These are phyloP conservation scores for Aspergillus fumigatiaffinis DNA, from an alignment of 2,329 filamentous ascomycete species.

Conservation along the genomic window DNA sequence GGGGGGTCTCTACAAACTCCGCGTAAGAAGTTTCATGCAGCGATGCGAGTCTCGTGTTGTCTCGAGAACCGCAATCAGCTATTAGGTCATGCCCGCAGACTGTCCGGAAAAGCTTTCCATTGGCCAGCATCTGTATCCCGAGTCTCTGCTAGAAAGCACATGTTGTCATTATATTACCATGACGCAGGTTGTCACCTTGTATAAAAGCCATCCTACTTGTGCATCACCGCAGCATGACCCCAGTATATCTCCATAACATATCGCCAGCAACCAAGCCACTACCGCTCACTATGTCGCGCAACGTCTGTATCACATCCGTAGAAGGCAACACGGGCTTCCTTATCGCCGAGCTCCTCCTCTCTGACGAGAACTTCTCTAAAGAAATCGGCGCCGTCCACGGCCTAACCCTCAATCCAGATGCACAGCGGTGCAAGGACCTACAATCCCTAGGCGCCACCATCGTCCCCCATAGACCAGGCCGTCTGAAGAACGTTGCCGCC, in stretches of 20 bases:
- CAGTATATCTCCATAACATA: neutral
- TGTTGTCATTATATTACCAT: neutral
- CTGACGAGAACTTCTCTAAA: constrained; percentile 39
- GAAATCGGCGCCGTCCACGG: constrained; percentile 42
- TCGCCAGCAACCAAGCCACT: neutral
- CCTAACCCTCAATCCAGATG: constrained; percentile 39
- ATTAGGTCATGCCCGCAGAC: neutral
- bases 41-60: neutral
- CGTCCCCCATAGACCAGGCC: constrained; percentile 41
- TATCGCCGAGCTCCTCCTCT: constrained; percentile 49
- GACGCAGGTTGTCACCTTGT: neutral
- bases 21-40: neutral
- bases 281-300: constrained; percentile 41
- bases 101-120: neutral
- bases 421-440: constrained; percentile 40
- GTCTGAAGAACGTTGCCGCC: constrained; percentile 36
- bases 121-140: neutral
- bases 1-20: neutral
- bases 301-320: constrained; percentile 47
- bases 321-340: constrained; percentile 51
- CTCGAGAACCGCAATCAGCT: neutral
- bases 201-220: neutral
- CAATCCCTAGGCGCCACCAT: constrained; percentile 41
- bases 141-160: neutral
- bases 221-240: neutral